Conservation (phyloP, 2,329 filamentous ascomycete genomes). For the Magnaporthiopsis rhizophila region DNA sequence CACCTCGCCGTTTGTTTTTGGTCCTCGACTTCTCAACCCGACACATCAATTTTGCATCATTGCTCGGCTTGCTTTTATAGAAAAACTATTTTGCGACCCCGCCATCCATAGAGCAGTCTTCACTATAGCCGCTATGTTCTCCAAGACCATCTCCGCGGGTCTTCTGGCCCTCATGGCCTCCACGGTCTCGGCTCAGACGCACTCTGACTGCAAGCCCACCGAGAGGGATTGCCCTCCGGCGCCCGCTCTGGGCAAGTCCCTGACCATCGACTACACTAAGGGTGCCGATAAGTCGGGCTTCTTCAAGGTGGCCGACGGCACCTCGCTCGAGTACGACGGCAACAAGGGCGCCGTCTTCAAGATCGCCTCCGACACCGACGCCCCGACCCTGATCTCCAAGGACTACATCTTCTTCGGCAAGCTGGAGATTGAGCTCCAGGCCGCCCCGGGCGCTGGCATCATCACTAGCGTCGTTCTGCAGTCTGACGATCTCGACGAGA, state of each 20-base stretch:
- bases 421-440: slow-evolving; percentile 71
- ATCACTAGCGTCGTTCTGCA: slow-evolving; percentile 86
- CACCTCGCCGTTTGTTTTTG: background rate
- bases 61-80: background rate
- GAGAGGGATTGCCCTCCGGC: slow-evolving; percentile 61
- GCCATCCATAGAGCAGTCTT: background rate
- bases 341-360: slow-evolving; percentile 47
- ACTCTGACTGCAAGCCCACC: slow-evolving; percentile 46
- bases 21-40: background rate
- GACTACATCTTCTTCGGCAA: slow-evolving; percentile 98
- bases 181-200: slow-evolving; percentile 45
- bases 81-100: background rate
- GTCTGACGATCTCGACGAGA: slow-evolving; percentile 86
- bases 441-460: slow-evolving; percentile 73
- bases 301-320: slow-evolving; percentile 39
- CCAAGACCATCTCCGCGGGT: slow-evolving; percentile 37
- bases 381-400: slow-evolving; percentile 63
- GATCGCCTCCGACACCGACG: slow-evolving; percentile 60
- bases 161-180: slow-evolving; percentile 42
- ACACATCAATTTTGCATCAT: background rate
- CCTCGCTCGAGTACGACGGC: slow-evolving; percentile 36
- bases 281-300: slow-evolving; percentile 45
- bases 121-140: slow-evolving; percentile 29
- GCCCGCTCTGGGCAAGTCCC: slow-evolving; percentile 61
- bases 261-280: slow-evolving; percentile 67